Evolutionary conservation across 2,329 filamentous ascomycete species (phyloP).

Genomic region (Fusarium sp.): DNA sequence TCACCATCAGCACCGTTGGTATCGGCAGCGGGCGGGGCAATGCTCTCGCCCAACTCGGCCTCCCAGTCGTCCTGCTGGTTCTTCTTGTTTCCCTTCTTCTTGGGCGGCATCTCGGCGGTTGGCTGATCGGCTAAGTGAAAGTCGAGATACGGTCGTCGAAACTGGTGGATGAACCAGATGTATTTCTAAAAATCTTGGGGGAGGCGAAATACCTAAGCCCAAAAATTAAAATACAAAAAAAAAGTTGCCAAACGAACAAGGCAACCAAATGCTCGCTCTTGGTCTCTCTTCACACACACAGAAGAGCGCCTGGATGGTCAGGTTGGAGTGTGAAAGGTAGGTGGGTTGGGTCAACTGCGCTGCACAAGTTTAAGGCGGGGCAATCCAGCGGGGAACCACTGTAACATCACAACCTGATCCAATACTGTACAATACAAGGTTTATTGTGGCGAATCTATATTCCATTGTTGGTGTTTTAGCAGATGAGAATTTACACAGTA

Average conservation of each 20-base stretch:
- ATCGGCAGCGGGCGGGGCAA: slow-evolving; percentile 63
- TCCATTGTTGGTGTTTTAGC: slow-evolving; percentile 13
- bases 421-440: slow-evolving; percentile 10
- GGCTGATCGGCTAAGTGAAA: slow-evolving; percentile 27
- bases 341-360: slow-evolving; percentile 22
- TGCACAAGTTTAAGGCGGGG: slow-evolving; percentile 36
- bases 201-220: slow-evolving; percentile 17
- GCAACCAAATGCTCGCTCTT: slow-evolving; percentile 22
- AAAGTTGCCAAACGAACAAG: slow-evolving; percentile 31
- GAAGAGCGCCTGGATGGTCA: slow-evolving; percentile 30
- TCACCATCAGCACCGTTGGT: slow-evolving; percentile 57
- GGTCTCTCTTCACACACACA: slow-evolving; percentile 12
- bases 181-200: slow-evolving; percentile 29
- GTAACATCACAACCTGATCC: slow-evolving; percentile 1
- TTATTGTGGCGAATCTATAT: slow-evolving; percentile 44
- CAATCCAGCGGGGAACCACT: slow-evolving; percentile 27
- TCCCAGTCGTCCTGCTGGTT: slow-evolving; percentile 93
- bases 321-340: slow-evolving; percentile 26
- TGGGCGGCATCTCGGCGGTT: slow-evolving; percentile 79
- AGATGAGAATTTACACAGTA: slow-evolving; percentile 23
- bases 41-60: slow-evolving; percentile 84
- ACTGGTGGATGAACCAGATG: slow-evolving; percentile 32
- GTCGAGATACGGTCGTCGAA: slow-evolving; percentile 38
- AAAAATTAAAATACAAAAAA: slow-evolving; percentile 23
- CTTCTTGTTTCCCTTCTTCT: slow-evolving; percentile 90